phyloP scores from a whole-genome alignment of 371 early-diverging fungal species.

The Fennellomyces sp. region DNA sequence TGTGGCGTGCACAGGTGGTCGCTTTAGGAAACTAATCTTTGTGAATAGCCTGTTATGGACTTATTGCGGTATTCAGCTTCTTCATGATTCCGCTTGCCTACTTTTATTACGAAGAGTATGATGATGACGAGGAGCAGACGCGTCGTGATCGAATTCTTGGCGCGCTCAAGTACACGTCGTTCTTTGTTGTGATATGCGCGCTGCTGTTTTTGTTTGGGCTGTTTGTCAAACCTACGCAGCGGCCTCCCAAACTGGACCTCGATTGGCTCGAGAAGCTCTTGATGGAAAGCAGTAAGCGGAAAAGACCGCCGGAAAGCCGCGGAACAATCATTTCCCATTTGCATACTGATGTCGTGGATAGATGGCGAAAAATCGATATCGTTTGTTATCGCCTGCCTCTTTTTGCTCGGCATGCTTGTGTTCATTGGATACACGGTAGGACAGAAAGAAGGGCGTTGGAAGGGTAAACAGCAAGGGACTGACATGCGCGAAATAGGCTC shows the following conservation, averaged over 20 bases:
- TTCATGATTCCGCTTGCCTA: constrained; percentile 66
- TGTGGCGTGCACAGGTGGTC: neutral
- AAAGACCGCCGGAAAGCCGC: neutral
- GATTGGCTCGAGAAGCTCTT: constrained; percentile 59
- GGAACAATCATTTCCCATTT: no score
- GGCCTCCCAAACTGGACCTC: constrained; percentile 44
- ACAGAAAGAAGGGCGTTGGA: constrained; percentile 32
- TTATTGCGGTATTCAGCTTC: constrained; percentile 55
- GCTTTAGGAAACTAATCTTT: neutral
- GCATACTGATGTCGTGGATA: no score
- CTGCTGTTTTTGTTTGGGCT: constrained; percentile 49
- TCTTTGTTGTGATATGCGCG: constrained; percentile 52
- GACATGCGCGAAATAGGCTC: constrained; percentile 55
- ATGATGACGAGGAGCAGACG: constrained; percentile 47
- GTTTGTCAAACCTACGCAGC: constrained; percentile 42
- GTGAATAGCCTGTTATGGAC: constrained; percentile 51
- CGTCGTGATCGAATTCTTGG: constrained; percentile 33
- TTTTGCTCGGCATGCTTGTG: constrained; percentile 48
- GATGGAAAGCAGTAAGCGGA: constrained; percentile 46
- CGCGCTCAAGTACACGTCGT: constrained; percentile 59
- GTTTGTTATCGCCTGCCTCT: constrained; percentile 54
- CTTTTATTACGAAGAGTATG: constrained; percentile 69
- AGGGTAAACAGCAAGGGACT: no score
- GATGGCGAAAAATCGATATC: constrained; percentile 54
- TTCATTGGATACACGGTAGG: constrained; percentile 57